Percentiles rank a stretch among this genome's conserved stretches.
Evolutionary conservation across 1,284 basidiomycete genomes (phyloP).

Genomic region (Apiotrichum domesticum): DNA sequence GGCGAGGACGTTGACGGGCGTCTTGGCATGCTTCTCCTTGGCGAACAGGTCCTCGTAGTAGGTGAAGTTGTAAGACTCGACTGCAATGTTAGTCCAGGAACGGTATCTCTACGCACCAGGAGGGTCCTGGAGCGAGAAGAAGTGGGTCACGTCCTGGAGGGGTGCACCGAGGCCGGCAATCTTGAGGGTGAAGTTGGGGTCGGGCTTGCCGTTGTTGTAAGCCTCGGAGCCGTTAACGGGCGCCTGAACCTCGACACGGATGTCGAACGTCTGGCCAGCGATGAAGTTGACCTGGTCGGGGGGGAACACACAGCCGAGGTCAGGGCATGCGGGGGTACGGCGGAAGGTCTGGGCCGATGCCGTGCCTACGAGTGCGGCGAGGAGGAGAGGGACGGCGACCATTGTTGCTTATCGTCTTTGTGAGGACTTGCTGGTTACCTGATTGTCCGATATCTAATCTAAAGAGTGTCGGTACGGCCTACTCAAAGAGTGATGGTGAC

Average conservation of each 20-base stretch:
- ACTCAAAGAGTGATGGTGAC: too few relatives aligned
- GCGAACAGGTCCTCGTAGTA: conserved; percentile 46
- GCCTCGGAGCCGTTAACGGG: conserved; percentile 47
- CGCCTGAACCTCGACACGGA: conserved; percentile 46
- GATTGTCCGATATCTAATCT: too few relatives aligned
- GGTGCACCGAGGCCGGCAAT: conserved; percentile 36
- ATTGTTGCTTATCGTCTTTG: conserved; percentile 4
- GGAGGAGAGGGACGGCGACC: conserved; percentile 18
- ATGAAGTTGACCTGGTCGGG: conserved; percentile 43
- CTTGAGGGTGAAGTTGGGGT: conserved; percentile 37
- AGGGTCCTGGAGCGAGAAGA: conserved; percentile 38
- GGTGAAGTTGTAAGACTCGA: conserved; percentile 37
- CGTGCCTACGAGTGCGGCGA: conserved; percentile 17
- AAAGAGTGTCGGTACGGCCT: too few relatives aligned
- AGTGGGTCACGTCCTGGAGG: conserved; percentile 36
- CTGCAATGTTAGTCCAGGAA: conserved; percentile 4
- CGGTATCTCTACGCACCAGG: conserved; percentile 10
- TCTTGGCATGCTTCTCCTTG: conserved; percentile 31
- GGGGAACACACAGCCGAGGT: conserved; percentile 44
- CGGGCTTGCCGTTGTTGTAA: conserved; percentile 43
- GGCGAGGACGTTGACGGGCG: conserved; percentile 45
- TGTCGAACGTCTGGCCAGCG: conserved; percentile 42
- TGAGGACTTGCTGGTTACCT: too few relatives aligned
- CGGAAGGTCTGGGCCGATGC: conserved; percentile 43
- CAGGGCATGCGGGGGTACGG: conserved; percentile 43